A percentile compares a stretch with the other conserved stretches of the same genome.
These are phyloP conservation scores for Austroboletus niveus DNA, from an alignment of 1,284 basidiomycete genomes.

Conservation along the genomic window DNA sequence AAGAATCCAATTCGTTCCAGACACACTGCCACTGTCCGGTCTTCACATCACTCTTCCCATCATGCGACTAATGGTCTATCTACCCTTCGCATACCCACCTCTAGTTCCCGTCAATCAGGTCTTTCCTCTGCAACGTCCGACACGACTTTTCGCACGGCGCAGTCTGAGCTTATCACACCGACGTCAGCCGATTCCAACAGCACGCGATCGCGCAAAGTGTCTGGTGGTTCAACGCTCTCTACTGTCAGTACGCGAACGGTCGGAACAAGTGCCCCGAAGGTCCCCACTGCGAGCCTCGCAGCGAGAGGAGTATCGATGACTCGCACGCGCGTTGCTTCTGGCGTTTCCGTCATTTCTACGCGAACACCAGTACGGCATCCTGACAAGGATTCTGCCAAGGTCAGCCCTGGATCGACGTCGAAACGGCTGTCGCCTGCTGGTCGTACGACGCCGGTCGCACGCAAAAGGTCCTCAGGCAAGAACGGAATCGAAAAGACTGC, in stretches of 20 bases:
- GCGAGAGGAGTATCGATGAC: slow-evolving; percentile 6
- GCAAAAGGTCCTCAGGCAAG: slow-evolving; percentile 17
- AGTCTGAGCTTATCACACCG: slow-evolving; percentile 38
- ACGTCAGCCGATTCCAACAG: slow-evolving; percentile 28
- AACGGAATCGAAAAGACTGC: slow-evolving; percentile 17
- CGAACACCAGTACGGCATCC: slow-evolving; percentile 23
- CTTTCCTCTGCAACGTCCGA: slow-evolving; percentile 50
- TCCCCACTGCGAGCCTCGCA: not conserved
- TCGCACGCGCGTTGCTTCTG: slow-evolving; percentile 28
- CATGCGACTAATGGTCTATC: slow-evolving; percentile 27
- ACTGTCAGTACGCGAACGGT: slow-evolving; percentile 38
- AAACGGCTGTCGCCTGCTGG: slow-evolving; percentile 25
- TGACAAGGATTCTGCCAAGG: slow-evolving; percentile 24
- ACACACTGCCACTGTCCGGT: slow-evolving; percentile 16
- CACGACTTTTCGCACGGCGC: slow-evolving; percentile 58
- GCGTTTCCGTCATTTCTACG: slow-evolving; percentile 28
- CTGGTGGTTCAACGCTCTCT: slow-evolving; percentile 41
- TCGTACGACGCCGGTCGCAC: slow-evolving; percentile 26
- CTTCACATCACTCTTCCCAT: slow-evolving; percentile 22
- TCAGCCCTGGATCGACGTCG: slow-evolving; percentile 21
- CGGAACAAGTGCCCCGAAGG: slow-evolving; percentile 27
- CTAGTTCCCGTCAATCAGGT: slow-evolving; percentile 39
- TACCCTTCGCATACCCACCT: slow-evolving; percentile 35
- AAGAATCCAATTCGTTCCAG: slow-evolving; percentile 21
- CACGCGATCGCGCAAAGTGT: slow-evolving; percentile 41